Conservation (phyloP, 495 filamentous ascomycete species). For the Xylaria longipes region DNA sequence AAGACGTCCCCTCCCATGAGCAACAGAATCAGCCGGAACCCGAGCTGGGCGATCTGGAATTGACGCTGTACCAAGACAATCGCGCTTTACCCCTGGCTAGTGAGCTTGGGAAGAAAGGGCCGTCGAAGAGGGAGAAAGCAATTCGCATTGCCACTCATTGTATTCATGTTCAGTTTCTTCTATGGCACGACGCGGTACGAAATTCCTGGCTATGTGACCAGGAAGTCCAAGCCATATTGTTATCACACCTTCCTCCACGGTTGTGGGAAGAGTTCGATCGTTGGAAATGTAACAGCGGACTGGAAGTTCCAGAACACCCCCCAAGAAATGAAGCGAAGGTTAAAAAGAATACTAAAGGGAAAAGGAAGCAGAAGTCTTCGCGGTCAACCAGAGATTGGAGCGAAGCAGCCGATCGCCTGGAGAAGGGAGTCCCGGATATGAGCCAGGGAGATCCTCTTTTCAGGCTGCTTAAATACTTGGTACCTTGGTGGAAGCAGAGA, state of each 20-base stretch:
- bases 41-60: constrained; percentile 68
- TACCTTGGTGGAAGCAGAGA: constrained; percentile 85
- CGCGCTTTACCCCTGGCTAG: constrained; percentile 58
- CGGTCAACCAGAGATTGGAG: constrained; percentile 75
- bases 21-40: constrained; percentile 34
- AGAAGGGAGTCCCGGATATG: constrained; percentile 70
- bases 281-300: constrained; percentile 72
- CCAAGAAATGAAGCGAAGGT: constrained; percentile 39
- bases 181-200: constrained; percentile 87
- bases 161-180: constrained; percentile 85
- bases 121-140: constrained; percentile 79
- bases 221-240: constrained; percentile 76
- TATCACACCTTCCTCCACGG: constrained; percentile 70
- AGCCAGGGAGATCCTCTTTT: constrained; percentile 84
- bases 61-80: constrained; percentile 72
- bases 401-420: constrained; percentile 68
- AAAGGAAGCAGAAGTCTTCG: constrained; percentile 52
- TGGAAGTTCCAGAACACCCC: constrained; percentile 53
- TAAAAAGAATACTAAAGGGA: constrained; percentile 42
- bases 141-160: constrained; percentile 81
- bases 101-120: constrained; percentile 79
- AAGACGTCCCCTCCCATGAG: constrained; percentile 71
- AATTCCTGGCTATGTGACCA: constrained; percentile 87
- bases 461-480: constrained; percentile 73
- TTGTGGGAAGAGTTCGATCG: constrained; percentile 74